A percentile compares a stretch with the other conserved stretches of the same genome.
phyloP scores from a whole-genome alignment of 768 basidiomycete species.

The Rhizopogon roseolus region DNA sequence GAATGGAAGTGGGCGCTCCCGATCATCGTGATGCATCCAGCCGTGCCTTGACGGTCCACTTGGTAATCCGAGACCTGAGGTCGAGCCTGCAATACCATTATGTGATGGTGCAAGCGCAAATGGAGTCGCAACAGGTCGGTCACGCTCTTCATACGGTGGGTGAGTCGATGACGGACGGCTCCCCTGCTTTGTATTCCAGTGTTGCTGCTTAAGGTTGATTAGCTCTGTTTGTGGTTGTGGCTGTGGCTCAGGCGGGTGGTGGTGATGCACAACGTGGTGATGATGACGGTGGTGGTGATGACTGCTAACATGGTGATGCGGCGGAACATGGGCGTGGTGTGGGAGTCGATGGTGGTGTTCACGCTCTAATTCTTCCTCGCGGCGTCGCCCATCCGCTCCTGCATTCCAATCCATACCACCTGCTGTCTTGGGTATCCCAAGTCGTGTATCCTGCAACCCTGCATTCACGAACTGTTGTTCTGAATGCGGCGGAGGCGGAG shows the following conservation, averaged over 20 bases:
- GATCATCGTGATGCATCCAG: slow-evolving; percentile 27
- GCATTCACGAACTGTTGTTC: not conserved
- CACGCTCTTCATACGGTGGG: slow-evolving; percentile 41
- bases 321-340: slow-evolving; percentile 22
- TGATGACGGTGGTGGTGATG: slow-evolving; percentile 46
- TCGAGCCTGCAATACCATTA: slow-evolving; percentile 21
- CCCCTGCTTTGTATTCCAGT: slow-evolving; percentile 24
- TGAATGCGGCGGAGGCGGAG: not conserved
- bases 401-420: slow-evolving; percentile 27
- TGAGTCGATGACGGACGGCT: slow-evolving; percentile 37
- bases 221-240: slow-evolving; percentile 19
- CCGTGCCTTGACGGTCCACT: slow-evolving; percentile 35
- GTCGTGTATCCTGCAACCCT: not conserved
- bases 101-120: slow-evolving; percentile 50
- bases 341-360: slow-evolving; percentile 30
- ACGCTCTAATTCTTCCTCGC: slow-evolving; percentile 28
- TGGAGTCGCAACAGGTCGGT: slow-evolving; percentile 48
- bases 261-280: slow-evolving; percentile 44
- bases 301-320: slow-evolving; percentile 21
- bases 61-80: slow-evolving; percentile 11
- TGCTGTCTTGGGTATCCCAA: slow-evolving; percentile 21
- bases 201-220: slow-evolving; percentile 22
- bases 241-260: slow-evolving; percentile 32
- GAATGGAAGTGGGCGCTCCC: slow-evolving; percentile 23
- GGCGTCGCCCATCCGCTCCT: slow-evolving; percentile 31